phyloP scores from a whole-genome alignment of 2,329 filamentous ascomycete species.

The Ascochyta fabae region DNA sequence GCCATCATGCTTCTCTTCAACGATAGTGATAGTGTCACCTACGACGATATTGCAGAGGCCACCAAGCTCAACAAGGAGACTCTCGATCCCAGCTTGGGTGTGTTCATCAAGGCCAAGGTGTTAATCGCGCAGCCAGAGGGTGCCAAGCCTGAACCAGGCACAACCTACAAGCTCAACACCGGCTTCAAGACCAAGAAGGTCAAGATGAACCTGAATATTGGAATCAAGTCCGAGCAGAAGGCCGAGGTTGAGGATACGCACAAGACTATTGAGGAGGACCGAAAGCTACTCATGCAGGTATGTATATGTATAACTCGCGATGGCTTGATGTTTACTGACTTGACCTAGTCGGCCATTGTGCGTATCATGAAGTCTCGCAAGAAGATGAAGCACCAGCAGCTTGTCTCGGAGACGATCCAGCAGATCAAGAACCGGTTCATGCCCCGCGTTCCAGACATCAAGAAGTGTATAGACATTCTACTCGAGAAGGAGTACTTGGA shows the following conservation, averaged over 20 bases:
- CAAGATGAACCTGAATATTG: conserved; percentile 93
- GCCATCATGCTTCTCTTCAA: conserved; percentile 95
- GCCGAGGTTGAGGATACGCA: conserved; percentile 96
- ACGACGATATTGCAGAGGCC: conserved; percentile 83
- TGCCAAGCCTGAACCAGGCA: conserved; percentile 78
- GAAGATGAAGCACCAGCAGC: conserved; percentile 95
- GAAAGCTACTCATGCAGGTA: conserved; percentile 96
- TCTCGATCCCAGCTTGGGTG: conserved; percentile 82
- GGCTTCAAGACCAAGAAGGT: conserved; percentile 99
- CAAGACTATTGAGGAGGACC: conserved; percentile 98
- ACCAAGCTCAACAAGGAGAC: conserved; percentile 82
- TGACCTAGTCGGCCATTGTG: conserved; percentile 86
- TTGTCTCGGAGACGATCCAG: conserved; percentile 93
- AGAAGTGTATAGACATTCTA: conserved; percentile 98
- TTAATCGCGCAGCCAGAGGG: conserved; percentile 73
- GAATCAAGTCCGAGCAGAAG: conserved; percentile 94
- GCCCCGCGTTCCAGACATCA: conserved; percentile 93
- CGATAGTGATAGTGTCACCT: conserved; percentile 81
- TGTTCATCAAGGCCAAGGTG: conserved; percentile 93
- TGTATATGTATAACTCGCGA: conserved; percentile 44
- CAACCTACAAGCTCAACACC: conserved; percentile 84
- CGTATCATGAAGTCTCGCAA: conserved; percentile 99
- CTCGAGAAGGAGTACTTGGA: conserved; percentile 99
- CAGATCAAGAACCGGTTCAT: conserved; percentile 94
- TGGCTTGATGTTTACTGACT: conserved; percentile 35